A percentile compares a stretch with the other conserved stretches of the same genome.
These are phyloP conservation scores for Lagenidium giganteum DNA, from an alignment of 352 stramenopile genomes.

Conservation along the genomic window DNA sequence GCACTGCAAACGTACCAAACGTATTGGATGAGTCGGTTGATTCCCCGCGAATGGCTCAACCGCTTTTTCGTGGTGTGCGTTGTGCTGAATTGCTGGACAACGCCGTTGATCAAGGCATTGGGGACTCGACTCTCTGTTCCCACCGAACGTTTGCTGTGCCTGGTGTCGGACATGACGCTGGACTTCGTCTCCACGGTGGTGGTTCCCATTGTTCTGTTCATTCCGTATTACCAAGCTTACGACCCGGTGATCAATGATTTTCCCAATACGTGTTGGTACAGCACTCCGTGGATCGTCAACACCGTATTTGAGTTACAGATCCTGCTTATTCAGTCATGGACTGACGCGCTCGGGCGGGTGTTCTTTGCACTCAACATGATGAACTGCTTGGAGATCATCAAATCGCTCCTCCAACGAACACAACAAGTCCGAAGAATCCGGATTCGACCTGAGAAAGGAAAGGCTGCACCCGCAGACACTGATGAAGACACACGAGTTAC, in stretches of 20 bases:
- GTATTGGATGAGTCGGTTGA: constrained; percentile 15
- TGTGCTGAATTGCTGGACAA: constrained; percentile 25
- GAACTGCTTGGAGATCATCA: constrained; percentile 8
- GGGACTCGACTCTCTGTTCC: background rate
- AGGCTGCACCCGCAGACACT: no score
- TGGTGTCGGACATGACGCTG: constrained; percentile 9
- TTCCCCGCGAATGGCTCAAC: constrained; percentile 19
- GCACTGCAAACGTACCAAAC: constrained; percentile 21
- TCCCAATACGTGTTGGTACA: constrained; percentile 12
- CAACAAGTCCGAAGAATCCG: background rate
- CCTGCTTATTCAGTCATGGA: constrained; percentile 13
- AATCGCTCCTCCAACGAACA: constrained; percentile 1
- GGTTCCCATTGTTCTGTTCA: constrained; percentile 14
- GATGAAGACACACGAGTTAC: no score
- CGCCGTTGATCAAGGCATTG: constrained; percentile 9
- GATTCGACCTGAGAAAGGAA: no score
- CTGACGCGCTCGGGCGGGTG: background rate
- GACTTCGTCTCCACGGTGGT: constrained; percentile 19
- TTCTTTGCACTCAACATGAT: constrained; percentile 7
- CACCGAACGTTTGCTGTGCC: constrained; percentile 4
- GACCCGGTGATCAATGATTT: constrained; percentile 7
- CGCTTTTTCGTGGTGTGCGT: constrained; percentile 12
- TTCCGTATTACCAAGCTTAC: constrained; percentile 16
- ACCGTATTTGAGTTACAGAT: constrained; percentile 20
- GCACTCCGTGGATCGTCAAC: constrained; percentile 19